Conservation (phyloP, 371 early-diverging fungal genomes). For the Mortierella sp. region DNA sequence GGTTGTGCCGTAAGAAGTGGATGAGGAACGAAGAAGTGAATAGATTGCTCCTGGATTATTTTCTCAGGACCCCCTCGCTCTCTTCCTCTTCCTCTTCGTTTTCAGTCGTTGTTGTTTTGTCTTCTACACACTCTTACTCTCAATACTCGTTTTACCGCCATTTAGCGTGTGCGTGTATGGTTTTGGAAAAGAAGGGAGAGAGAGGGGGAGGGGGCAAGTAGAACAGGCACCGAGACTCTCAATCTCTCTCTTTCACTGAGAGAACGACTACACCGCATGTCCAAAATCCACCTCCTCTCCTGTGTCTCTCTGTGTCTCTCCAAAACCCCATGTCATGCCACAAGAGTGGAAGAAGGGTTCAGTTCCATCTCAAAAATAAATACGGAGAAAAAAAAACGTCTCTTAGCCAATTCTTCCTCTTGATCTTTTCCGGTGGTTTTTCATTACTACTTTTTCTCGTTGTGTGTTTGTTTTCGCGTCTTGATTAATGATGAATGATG, state of each 20-base stretch:
- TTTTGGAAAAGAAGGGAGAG: background rate
- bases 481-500: background rate
- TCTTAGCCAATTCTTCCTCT: background rate
- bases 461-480: background rate
- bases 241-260: no score
- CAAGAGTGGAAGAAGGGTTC: background rate
- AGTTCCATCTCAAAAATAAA: background rate
- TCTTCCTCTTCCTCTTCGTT: background rate
- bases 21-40: conserved; percentile 9
- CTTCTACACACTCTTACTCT: conserved; percentile 13
- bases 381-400: background rate
- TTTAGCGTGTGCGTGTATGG: background rate
- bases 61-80: background rate
- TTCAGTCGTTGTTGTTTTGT: conserved; percentile 1
- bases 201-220: no score
- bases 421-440: background rate
- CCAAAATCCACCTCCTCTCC: background rate
- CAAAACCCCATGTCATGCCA: background rate
- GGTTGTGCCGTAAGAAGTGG: background rate
- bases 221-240: background rate
- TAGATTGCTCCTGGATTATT: background rate
- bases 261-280: background rate
- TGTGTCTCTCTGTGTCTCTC: background rate
- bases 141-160: background rate
- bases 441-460: background rate